These are phyloP conservation scores for Cystofilobasidium bisporidii DNA, from an alignment of 768 basidiomycete species.

Conservation along the genomic window DNA sequence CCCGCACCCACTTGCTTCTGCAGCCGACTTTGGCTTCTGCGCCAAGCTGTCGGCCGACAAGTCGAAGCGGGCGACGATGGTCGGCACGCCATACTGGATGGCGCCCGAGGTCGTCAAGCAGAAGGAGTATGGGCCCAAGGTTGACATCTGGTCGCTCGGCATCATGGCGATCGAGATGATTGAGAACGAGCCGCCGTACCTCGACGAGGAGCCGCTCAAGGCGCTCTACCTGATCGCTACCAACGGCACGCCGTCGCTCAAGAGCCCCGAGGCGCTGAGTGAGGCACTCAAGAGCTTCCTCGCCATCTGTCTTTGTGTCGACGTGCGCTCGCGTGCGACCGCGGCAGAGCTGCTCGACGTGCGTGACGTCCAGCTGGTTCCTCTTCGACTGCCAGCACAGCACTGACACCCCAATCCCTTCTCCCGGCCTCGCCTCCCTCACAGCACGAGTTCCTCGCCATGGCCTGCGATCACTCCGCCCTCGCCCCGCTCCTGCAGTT, in stretches of 20 bases:
- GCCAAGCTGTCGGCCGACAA: conserved; percentile 94
- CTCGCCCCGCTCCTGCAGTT: conserved; percentile 72
- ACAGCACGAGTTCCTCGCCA: conserved; percentile 89
- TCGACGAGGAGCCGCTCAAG: conserved; percentile 90
- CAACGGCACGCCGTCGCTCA: conserved; percentile 94
- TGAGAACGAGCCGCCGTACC: conserved; percentile 90
- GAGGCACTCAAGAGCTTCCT: conserved; percentile 90
- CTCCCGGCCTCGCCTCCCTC: conserved; percentile 13
- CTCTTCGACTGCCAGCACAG: conserved; percentile 22
- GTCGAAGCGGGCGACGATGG: conserved; percentile 96
- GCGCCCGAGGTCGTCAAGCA: conserved; percentile 97
- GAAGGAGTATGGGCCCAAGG: conserved; percentile 93
- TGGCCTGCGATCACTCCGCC: conserved; percentile 70
- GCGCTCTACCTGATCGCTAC: conserved; percentile 93
- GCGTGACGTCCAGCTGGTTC: conserved; percentile 36
- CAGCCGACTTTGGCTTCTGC: conserved; percentile 95
- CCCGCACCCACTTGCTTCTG: conserved; percentile 36
- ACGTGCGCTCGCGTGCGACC: conserved; percentile 85
- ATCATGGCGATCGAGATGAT: conserved; percentile 99
- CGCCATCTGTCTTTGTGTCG: conserved; percentile 95
- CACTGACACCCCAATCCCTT: not conserved
- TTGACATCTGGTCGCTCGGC: conserved; percentile 92
- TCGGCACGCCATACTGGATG: conserved; percentile 98
- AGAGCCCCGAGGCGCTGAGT: conserved; percentile 86
- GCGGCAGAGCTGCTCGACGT: conserved; percentile 69